Percentiles rank a stretch among this genome's conserved stretches.
Evolutionary conservation across 495 filamentous ascomycete genomes (phyloP).

Genomic region (Talaromyces liani): DNA sequence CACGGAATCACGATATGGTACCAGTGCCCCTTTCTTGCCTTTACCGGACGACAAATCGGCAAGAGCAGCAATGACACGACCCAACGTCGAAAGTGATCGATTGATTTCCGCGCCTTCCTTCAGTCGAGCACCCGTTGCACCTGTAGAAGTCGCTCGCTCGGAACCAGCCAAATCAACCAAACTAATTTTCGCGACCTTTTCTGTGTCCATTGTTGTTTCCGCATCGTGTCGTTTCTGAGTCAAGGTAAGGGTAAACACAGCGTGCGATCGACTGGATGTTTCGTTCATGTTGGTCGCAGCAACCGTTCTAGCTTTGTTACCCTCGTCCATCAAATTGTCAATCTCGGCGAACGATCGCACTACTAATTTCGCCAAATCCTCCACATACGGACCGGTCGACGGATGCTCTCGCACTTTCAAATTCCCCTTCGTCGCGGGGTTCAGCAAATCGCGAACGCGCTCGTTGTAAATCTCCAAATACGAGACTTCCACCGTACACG

Average conservation of each 20-base stretch:
- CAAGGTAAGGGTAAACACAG: slow-evolving; percentile 93
- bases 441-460: slow-evolving; percentile 89
- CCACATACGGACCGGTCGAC: slow-evolving; percentile 93
- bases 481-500: slow-evolving; percentile 93
- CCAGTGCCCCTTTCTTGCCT: slow-evolving; percentile 75
- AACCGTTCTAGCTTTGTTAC: slow-evolving; percentile 96
- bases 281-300: slow-evolving; percentile 99
- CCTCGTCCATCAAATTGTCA: slow-evolving; percentile 97
- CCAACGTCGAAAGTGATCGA: slow-evolving; percentile 88
- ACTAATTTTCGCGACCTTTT: slow-evolving; percentile 97
- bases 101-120: slow-evolving; percentile 99
- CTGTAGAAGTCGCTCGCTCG: slow-evolving; percentile 91
- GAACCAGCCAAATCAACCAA: slow-evolving; percentile 97
- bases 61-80: slow-evolving; percentile 94
- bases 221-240: slow-evolving; percentile 90
- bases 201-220: slow-evolving; percentile 91
- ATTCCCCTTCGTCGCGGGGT: slow-evolving; percentile 93
- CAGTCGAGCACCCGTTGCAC: slow-evolving; percentile 88
- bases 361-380: slow-evolving; percentile 95
- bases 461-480: slow-evolving; percentile 99
- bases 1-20: slow-evolving; percentile 95
- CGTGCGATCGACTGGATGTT: slow-evolving; percentile 95
- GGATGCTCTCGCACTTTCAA: slow-evolving; percentile 97
- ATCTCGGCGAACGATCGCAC: slow-evolving; percentile 96
- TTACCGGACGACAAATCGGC: slow-evolving; percentile 86